phyloP scores from a whole-genome alignment of 2,329 filamentous ascomycete species.

The Diatrype stigma region DNA sequence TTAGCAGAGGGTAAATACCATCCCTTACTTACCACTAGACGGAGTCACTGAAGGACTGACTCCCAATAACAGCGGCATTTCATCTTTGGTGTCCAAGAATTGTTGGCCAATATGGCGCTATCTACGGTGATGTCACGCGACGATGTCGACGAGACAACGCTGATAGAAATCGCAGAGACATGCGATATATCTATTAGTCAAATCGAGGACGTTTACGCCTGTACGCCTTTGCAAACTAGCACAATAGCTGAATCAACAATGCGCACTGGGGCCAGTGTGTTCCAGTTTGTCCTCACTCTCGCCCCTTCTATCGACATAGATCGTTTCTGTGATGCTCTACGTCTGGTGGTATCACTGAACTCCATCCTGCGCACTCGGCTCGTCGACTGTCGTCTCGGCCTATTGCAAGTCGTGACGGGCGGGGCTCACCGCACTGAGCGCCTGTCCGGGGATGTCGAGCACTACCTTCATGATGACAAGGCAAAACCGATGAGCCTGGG shows the following conservation, averaged over 20 bases:
- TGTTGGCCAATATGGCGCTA: too few relatives aligned
- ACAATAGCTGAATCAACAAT: constrained; percentile 5
- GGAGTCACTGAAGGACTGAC: too few relatives aligned
- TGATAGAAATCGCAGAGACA: constrained; percentile 4
- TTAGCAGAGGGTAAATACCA: too few relatives aligned
- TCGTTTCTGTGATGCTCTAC: constrained; percentile 7
- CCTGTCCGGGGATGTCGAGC: neutral
- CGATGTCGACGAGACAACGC: constrained; percentile 1
- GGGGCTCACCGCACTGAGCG: constrained; percentile 4
- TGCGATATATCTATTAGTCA: constrained; percentile 2
- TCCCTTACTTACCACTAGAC: too few relatives aligned
- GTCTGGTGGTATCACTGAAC: constrained; percentile 7
- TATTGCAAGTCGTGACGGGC: constrained; percentile 8
- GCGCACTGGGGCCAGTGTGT: neutral
- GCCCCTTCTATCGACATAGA: constrained; percentile 3
- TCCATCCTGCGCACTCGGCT: constrained; percentile 11
- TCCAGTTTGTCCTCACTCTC: constrained; percentile 3
- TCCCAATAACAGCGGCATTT: too few relatives aligned
- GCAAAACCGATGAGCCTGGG: neutral
- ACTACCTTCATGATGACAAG: constrained; percentile 1
- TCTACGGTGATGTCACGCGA: neutral
- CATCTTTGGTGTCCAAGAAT: too few relatives aligned
- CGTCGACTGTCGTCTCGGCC: constrained; percentile 6
- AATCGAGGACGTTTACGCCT: constrained; percentile 12
- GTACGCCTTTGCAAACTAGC: constrained; percentile 9